A percentile compares a stretch with the other conserved stretches of the same genome.
These are phyloP conservation scores for Cyclospora cayetanensis DNA, from an alignment of 169 alveolate species.

Conservation along the genomic window DNA sequence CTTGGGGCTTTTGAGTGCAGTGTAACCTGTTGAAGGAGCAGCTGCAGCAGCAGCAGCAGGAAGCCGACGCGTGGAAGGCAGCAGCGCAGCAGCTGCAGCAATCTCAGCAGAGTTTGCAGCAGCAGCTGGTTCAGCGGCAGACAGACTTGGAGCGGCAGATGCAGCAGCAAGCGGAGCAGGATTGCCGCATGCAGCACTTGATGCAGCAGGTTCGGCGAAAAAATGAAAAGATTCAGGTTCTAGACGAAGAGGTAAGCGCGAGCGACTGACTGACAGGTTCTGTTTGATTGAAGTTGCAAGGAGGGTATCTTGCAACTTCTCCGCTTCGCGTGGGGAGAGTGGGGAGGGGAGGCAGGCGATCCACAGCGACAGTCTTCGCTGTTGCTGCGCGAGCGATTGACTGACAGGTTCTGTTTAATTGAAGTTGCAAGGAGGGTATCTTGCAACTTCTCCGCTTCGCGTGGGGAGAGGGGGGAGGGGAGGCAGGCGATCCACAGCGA, in stretches of 20 bases:
- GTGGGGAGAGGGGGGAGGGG: no score
- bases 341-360: no score
- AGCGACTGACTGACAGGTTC: no score
- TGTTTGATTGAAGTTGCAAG: no score
- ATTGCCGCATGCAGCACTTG: slow-evolving; percentile 33
- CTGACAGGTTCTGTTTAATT: no score
- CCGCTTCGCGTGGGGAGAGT: no score
- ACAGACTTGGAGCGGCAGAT: slow-evolving; percentile 12
- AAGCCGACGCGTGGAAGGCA: slow-evolving; percentile 18
- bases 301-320: no score
- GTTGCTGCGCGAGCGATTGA: no score
- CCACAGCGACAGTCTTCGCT: no score
- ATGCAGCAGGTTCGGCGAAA: not conserved
- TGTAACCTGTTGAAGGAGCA: slow-evolving; percentile 11
- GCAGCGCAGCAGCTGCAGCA: slow-evolving; percentile 57
- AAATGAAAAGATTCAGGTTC: not conserved
- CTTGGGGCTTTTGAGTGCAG: not conserved
- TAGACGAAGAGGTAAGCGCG: slow-evolving; percentile 11
- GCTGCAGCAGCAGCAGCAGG: slow-evolving; percentile 30
- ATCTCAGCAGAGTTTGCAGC: slow-evolving; percentile 8
- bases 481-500: no score
- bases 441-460: no score
- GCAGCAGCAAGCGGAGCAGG: slow-evolving; percentile 52
- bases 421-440: no score
- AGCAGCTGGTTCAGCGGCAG: slow-evolving; percentile 35